Conservation (phyloP, 345 rosid species). For the Mangifera indica region DNA sequence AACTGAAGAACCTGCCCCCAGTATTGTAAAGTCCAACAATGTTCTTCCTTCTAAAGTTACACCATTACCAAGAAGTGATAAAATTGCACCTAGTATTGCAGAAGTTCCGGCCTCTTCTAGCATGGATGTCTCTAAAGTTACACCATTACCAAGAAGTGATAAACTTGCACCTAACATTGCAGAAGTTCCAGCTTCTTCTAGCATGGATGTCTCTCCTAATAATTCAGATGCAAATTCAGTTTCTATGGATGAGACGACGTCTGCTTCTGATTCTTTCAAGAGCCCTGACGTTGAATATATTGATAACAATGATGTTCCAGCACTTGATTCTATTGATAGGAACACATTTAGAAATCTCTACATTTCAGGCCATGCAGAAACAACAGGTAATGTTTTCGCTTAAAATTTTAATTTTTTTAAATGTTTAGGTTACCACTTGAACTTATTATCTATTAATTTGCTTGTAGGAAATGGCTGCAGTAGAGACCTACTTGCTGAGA, state of each 20-base stretch:
- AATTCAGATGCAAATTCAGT: constrained; percentile 58
- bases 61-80: constrained; percentile 34
- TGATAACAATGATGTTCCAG: constrained; percentile 45
- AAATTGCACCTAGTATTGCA: constrained; percentile 18
- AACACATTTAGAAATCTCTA: constrained; percentile 70
- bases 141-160: constrained; percentile 32
- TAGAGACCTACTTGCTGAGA: constrained; percentile 50
- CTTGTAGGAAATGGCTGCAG: constrained; percentile 58
- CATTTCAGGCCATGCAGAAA: constrained; percentile 52
- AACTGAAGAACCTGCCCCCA: constrained; percentile 28
- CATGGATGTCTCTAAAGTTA: constrained; percentile 46
- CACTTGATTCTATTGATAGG: constrained; percentile 62
- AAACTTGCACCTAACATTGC: constrained; percentile 23
- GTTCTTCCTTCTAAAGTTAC: constrained; percentile 34
- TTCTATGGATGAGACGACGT: constrained; percentile 77
- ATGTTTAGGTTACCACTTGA: not conserved
- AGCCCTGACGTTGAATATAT: constrained; percentile 86
- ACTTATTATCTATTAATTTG: not conserved
- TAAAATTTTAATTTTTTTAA: too few relatives aligned
- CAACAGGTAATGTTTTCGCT: constrained; percentile 34
- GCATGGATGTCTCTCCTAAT: constrained; percentile 50
- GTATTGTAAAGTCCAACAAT: constrained; percentile 21
- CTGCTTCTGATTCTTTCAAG: constrained; percentile 76
- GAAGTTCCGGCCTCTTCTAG: constrained; percentile 28
- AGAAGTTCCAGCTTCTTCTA: constrained; percentile 27